Base-by-base conservation (phyloP, 2,329 filamentous ascomycete species). In the Neopestalotiopsis sp. region DNA sequence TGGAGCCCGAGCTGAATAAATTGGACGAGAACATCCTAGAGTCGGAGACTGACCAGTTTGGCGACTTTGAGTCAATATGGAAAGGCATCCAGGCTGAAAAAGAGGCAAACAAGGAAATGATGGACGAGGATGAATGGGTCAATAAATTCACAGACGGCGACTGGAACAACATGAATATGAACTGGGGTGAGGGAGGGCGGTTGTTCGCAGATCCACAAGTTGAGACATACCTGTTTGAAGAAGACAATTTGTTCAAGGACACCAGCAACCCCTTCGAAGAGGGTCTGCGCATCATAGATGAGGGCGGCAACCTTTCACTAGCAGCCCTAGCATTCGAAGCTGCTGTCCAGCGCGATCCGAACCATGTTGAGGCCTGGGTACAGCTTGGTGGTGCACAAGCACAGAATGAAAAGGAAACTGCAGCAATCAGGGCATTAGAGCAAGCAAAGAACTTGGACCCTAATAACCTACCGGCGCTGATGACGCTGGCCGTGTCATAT, bases 371-470 rank as follows among this genome's bases (percentile, higher is more conserved):
- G 67, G 96, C 96, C 2, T 99, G 96, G 96, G 94, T 95, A 10
- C 92, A 94, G 75, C 89, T 99, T 40, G 96, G 96, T 66, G 91
- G 92, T 67, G 93, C 95, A 20, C 96, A 99, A 82, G 96, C 96
- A 24, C 96, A 99, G 80, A 99, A 99, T 80, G 96, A 99, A 81
- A 99, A 99, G 83, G 96, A 99, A 81, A 92, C 94, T 9, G 95
- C 96, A 0, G 96, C 96, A 2, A 98, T 99, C 72, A 91, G 96
- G 42, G 96, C 96, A 3, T 85, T 98, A 70, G 95, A 98, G 81
- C 93, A 96, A 78, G 94, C 95, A 0, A 83, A 98, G 72, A 95
- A 95, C 80, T 85, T 96, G 34, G 95, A 98, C 75, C 91, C 94
- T 0, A 91, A 90, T 75, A 98, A 97, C 78, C 87, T 97, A 24